Conservation (phyloP, 148 eudicot genomes). For the Simmondsia chinensis region DNA sequence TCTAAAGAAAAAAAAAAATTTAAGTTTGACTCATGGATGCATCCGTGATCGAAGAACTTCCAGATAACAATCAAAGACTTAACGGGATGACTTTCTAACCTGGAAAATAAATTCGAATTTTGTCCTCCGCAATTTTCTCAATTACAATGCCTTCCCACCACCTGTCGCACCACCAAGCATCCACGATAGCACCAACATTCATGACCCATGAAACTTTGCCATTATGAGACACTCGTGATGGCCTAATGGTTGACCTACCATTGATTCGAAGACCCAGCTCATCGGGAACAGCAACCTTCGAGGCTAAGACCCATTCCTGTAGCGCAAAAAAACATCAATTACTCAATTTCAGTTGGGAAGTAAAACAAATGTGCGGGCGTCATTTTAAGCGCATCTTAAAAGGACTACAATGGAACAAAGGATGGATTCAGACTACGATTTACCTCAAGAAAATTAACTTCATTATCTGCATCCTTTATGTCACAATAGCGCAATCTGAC, state of each 20-base stretch:
- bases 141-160: slow-evolving; percentile 97
- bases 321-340: background rate
- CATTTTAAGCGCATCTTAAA: background rate
- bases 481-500: slow-evolving; percentile 71
- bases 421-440: background rate
- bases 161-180: slow-evolving; percentile 86
- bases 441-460: slow-evolving; percentile 62
- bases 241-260: slow-evolving; percentile 63
- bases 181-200: slow-evolving; percentile 52
- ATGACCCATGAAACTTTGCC: slow-evolving; percentile 15
- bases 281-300: slow-evolving; percentile 48
- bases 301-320: slow-evolving; percentile 82
- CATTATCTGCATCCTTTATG: slow-evolving; percentile 64
- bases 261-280: slow-evolving; percentile 40
- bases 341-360: background rate
- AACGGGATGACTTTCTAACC: slow-evolving; percentile 22
- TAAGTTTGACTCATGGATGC: too few species aligned
- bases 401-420: too few species aligned
- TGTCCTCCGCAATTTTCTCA: slow-evolving; percentile 34
- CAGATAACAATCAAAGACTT: background rate
- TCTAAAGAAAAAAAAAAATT: too few species aligned
- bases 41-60: too few species aligned
- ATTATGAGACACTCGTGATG: slow-evolving; percentile 12
- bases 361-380: background rate
- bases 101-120: slow-evolving; percentile 58